phyloP scores from a whole-genome alignment of 106 monocot genomes.

The Platanthera guangdongensis region DNA sequence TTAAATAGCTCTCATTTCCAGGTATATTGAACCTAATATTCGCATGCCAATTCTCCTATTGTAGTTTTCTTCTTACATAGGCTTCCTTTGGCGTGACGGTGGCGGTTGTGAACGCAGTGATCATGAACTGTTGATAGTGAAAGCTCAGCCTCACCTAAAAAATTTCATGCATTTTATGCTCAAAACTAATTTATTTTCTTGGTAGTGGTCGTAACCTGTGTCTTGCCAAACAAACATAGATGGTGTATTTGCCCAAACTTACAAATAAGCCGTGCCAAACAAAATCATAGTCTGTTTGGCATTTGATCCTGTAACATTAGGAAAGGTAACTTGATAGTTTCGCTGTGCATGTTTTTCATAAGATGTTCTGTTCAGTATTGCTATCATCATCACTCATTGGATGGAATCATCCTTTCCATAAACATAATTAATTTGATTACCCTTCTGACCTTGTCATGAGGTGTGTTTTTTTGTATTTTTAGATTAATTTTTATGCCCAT shows the following conservation, averaged over 20 bases:
- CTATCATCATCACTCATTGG: background rate
- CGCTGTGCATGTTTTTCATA: background rate
- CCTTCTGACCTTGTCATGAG: background rate
- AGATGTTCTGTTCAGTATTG: background rate
- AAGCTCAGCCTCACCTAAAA: too few species aligned
- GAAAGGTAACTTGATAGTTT: background rate
- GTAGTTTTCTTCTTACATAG: background rate
- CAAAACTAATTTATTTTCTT: too few species aligned
- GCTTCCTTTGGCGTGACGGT: too few species aligned
- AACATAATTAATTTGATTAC: background rate
- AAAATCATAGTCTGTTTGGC: background rate
- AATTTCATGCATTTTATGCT: too few species aligned
- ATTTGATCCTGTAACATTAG: background rate
- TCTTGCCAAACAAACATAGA: too few species aligned
- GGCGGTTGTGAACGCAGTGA: too few species aligned
- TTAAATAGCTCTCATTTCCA: constrained; percentile 68
- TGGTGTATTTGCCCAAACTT: too few species aligned
- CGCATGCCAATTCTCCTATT: background rate
- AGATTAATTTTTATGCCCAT: background rate
- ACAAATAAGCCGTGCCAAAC: too few species aligned
- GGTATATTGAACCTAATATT: constrained; percentile 15
- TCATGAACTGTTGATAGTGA: too few species aligned
- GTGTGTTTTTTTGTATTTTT: background rate
- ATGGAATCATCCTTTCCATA: background rate
- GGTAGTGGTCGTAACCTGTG: too few species aligned